These are phyloP conservation scores for Cerrena zonata DNA, from an alignment of 1,284 basidiomycete species.

Conservation along the genomic window DNA sequence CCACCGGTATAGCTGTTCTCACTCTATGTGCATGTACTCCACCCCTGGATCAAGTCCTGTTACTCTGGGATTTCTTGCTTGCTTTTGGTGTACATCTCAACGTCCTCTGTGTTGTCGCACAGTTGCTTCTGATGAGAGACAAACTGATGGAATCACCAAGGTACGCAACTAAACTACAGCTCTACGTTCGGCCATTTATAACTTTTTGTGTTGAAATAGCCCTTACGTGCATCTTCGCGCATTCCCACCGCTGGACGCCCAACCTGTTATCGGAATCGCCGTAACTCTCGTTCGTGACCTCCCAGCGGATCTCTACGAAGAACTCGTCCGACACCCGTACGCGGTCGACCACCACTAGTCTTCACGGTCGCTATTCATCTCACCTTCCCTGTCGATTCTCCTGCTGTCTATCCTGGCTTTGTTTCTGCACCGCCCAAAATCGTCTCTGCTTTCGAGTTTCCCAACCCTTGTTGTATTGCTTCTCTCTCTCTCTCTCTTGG, in stretches of 20 bases:
- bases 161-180: conserved; percentile 37
- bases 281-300: conserved; percentile 89
- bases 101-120: conserved; percentile 92
- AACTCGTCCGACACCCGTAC: conserved; percentile 86
- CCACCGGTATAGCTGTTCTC: conserved; percentile 87
- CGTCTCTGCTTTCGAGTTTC: neutral
- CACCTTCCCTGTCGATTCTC: neutral
- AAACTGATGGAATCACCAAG: conserved; percentile 81
- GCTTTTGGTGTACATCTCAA: conserved; percentile 95
- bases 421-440: too few species aligned
- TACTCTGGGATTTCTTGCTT: conserved; percentile 94
- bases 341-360: conserved; percentile 27
- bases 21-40: conserved; percentile 96
- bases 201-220: conserved; percentile 36
- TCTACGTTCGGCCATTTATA: neutral
- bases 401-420: neutral
- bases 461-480: neutral
- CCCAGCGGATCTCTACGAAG: conserved; percentile 82
- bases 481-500: neutral
- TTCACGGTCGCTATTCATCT: neutral
- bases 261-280: conserved; percentile 85
- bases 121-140: conserved; percentile 83
- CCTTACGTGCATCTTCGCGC: conserved; percentile 94
- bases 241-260: conserved; percentile 85
- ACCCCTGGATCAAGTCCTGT: conserved; percentile 87